Evolutionary conservation across 768 basidiomycete genomes (phyloP).

Genomic region (Leccinum subgranulosum): DNA sequence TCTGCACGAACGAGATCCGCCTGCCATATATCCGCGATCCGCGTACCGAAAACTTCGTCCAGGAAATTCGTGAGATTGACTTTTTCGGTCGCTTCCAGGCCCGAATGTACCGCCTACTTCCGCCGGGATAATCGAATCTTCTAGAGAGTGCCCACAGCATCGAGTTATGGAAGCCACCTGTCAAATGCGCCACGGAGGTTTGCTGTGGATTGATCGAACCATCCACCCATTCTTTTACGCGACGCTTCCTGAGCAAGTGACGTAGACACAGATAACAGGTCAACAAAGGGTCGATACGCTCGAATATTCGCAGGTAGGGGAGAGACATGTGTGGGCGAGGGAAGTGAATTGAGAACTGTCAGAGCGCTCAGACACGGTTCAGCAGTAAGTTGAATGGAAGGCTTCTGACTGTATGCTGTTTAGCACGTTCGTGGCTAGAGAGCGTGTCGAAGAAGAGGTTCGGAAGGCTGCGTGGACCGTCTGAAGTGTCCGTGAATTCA

Average conservation of each 20-base stretch:
- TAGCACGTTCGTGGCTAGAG: slow-evolving; percentile 55
- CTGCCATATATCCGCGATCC: slow-evolving; percentile 61
- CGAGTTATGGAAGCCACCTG: slow-evolving; percentile 58
- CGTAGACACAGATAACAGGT: slow-evolving; percentile 58
- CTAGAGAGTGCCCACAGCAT: slow-evolving; percentile 70
- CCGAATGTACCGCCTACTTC: slow-evolving; percentile 43
- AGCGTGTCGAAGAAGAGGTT: slow-evolving; percentile 29
- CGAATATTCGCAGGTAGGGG: slow-evolving; percentile 69
- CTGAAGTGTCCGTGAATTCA: slow-evolving; percentile 55
- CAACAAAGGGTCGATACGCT: slow-evolving; percentile 83
- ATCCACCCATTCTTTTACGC: slow-evolving; percentile 50
- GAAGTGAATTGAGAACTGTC: slow-evolving; percentile 62
- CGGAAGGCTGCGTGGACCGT: slow-evolving; percentile 59
- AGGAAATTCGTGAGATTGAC: slow-evolving; percentile 41
- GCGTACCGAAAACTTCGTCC: slow-evolving; percentile 52
- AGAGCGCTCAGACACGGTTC: slow-evolving; percentile 66
- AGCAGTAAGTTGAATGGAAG: slow-evolving; percentile 35
- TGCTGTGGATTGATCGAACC: slow-evolving; percentile 57
- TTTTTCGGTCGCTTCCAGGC: slow-evolving; percentile 52
- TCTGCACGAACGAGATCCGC: slow-evolving; percentile 41
- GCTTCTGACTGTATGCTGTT: slow-evolving; percentile 58
- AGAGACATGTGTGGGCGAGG: slow-evolving; percentile 79
- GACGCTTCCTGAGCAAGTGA: slow-evolving; percentile 45
- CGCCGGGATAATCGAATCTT: slow-evolving; percentile 51
- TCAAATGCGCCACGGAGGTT: slow-evolving; percentile 44